Conservation (phyloP, 345 rosid species). For the Eucalyptus marginata region DNA sequence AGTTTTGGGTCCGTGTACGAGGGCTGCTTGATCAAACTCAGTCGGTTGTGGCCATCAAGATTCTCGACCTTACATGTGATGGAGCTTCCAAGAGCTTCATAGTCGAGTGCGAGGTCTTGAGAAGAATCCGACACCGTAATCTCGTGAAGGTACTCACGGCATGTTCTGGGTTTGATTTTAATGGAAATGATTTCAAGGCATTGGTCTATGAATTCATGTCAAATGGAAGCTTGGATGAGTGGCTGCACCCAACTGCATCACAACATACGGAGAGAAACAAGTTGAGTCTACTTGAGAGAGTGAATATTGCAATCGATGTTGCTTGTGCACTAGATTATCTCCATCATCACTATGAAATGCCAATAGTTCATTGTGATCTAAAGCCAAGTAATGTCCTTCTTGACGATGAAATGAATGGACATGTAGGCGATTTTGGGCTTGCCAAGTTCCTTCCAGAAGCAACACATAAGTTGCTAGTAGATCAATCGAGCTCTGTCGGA, state of each 20-base stretch:
- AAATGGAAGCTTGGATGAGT: neutral
- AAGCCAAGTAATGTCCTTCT: neutral
- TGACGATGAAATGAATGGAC: neutral
- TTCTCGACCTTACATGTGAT: neutral
- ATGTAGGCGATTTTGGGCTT: neutral
- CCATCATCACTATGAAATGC: neutral
- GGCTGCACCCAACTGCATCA: neutral
- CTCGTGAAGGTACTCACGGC: neutral
- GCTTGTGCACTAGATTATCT: neutral
- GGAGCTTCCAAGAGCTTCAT: neutral
- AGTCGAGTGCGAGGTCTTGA: neutral
- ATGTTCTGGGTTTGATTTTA: neutral
- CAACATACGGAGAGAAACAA: neutral
- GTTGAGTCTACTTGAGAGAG: neutral
- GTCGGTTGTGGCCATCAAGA: neutral
- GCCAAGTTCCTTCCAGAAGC: neutral
- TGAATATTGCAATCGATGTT: neutral
- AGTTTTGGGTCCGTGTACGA: neutral
- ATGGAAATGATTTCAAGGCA: neutral
- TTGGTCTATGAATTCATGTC: neutral
- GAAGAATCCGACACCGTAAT: neutral
- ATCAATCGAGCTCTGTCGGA: neutral
- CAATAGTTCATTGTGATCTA: neutral
- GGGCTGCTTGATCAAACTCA: neutral
- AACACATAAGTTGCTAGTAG: neutral